Evolutionary conservation across 306 rosid genomes (phyloP).

Genomic region (Malus domestica): DNA sequence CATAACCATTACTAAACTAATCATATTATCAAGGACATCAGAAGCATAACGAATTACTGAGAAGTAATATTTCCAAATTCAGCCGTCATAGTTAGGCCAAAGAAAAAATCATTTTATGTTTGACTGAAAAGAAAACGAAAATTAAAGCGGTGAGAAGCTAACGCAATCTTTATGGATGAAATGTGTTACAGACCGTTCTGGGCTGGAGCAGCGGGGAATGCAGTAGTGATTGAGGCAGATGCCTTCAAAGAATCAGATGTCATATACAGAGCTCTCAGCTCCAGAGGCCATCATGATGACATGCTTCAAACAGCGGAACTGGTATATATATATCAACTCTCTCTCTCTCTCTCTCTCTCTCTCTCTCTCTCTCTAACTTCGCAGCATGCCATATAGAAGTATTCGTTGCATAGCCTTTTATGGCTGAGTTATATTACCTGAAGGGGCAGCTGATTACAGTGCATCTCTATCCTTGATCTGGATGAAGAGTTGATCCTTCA

Average conservation of each 20-base stretch:
- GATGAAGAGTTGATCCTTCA: not conserved
- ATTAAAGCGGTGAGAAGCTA: not conserved
- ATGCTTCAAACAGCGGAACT: constrained; percentile 92
- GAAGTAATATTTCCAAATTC: not conserved
- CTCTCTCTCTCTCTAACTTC: not conserved
- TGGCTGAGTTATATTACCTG: not conserved
- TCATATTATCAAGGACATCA: not conserved
- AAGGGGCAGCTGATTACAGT: not conserved
- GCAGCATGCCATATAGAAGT: not conserved
- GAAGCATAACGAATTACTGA: not conserved
- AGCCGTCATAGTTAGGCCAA: not conserved
- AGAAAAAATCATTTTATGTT: not conserved
- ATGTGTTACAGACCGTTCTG: constrained; percentile 70
- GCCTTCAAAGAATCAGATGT: constrained; percentile 98
- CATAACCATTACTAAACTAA: no score
- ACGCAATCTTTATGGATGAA: constrained; percentile 20
- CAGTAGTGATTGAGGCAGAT: constrained; percentile 87
- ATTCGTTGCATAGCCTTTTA: not conserved
- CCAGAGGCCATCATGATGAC: constrained; percentile 90
- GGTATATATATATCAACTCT: constrained; percentile 38
- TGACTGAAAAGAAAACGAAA: not conserved
- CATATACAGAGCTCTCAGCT: constrained; percentile 79
- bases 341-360: not conserved
- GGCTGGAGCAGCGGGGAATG: constrained; percentile 84
- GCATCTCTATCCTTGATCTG: not conserved